phyloP scores from a whole-genome alignment of 1,284 basidiomycete species.

The Leucoagaricus sp. region DNA sequence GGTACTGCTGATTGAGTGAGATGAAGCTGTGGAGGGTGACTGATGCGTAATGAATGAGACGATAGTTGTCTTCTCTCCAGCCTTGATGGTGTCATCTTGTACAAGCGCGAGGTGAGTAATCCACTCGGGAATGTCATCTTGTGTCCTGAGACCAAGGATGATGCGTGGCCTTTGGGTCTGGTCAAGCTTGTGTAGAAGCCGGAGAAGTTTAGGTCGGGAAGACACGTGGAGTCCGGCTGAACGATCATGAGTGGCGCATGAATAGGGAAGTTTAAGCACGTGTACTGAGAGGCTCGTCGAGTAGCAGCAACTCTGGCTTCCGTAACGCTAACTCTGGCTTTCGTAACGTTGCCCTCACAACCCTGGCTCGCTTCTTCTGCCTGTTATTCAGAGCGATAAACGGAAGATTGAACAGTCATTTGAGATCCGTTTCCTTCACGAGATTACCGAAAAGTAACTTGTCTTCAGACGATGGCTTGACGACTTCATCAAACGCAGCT shows the following conservation, averaged over 20 bases:
- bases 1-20: not conserved
- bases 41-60: slow-evolving; percentile 59
- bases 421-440: slow-evolving; percentile 55
- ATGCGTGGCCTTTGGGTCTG: slow-evolving; percentile 53
- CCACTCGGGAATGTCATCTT: slow-evolving; percentile 84
- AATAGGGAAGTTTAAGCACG: slow-evolving; percentile 20
- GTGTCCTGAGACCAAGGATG: slow-evolving; percentile 78
- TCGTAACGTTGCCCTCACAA: slow-evolving; percentile 80
- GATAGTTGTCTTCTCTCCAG: slow-evolving; percentile 45
- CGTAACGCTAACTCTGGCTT: too few relatives aligned
- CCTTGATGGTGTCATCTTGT: slow-evolving; percentile 18
- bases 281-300: slow-evolving; percentile 86
- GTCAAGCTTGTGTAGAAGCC: slow-evolving; percentile 64
- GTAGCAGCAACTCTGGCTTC: slow-evolving; percentile 69
- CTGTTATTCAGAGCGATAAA: slow-evolving; percentile 87
- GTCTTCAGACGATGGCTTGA: slow-evolving; percentile 27
- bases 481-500: slow-evolving; percentile 22
- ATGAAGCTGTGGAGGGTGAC: slow-evolving; percentile 34
- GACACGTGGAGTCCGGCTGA: slow-evolving; percentile 76
- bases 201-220: slow-evolving; percentile 57
- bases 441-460: slow-evolving; percentile 50
- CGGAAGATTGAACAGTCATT: slow-evolving; percentile 74
- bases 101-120: slow-evolving; percentile 40
- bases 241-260: not conserved
- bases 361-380: slow-evolving; percentile 86